Evolutionary conservation across 176 grass and related monocot genomes (phyloP).

Genomic region (Oryza meyeriana): DNA sequence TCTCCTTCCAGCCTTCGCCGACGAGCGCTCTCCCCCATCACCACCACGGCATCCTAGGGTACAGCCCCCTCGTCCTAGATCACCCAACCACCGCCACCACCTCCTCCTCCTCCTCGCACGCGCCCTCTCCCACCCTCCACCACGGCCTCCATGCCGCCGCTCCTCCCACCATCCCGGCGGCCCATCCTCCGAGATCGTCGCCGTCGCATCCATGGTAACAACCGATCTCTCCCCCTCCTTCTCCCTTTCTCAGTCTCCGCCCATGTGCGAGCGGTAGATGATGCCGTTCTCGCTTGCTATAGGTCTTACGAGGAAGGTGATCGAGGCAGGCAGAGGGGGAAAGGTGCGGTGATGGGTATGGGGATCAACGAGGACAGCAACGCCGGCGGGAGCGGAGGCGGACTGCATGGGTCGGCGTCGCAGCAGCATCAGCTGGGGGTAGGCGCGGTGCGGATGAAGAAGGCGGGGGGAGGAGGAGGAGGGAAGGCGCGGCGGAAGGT

Average conservation of each 20-base stretch:
- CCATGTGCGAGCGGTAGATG: neutral
- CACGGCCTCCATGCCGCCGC: neutral
- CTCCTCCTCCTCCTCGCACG: conserved; percentile 4
- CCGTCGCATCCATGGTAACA: conserved; percentile 44
- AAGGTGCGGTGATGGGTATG: neutral
- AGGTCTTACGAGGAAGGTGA: conserved; percentile 37
- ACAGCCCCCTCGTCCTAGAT: conserved; percentile 32
- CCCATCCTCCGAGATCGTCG: conserved; percentile 27
- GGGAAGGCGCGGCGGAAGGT: conserved; percentile 73
- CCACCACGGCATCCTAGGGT: conserved; percentile 47
- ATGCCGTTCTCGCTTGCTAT: neutral
- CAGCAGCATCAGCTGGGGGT: conserved; percentile 33
- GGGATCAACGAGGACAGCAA: neutral
- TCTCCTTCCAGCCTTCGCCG: conserved; percentile 34
- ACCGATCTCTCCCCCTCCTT: neutral
- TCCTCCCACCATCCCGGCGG: neutral
- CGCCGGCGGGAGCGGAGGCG: neutral
- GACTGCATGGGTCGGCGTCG: neutral
- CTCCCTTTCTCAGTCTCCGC: neutral
- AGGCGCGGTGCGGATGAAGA: conserved; percentile 66
- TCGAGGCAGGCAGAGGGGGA: conserved; percentile 24
- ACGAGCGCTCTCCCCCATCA: conserved; percentile 22
- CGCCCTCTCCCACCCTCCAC: conserved; percentile 21
- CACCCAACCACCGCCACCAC: conserved; percentile 33
- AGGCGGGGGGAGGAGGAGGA: conserved; percentile 5